Percentiles rank a stretch among this genome's conserved stretches.
These are phyloP conservation scores for Tuber indicum DNA, from an alignment of 495 filamentous ascomycete genomes.

Conservation along the genomic window DNA sequence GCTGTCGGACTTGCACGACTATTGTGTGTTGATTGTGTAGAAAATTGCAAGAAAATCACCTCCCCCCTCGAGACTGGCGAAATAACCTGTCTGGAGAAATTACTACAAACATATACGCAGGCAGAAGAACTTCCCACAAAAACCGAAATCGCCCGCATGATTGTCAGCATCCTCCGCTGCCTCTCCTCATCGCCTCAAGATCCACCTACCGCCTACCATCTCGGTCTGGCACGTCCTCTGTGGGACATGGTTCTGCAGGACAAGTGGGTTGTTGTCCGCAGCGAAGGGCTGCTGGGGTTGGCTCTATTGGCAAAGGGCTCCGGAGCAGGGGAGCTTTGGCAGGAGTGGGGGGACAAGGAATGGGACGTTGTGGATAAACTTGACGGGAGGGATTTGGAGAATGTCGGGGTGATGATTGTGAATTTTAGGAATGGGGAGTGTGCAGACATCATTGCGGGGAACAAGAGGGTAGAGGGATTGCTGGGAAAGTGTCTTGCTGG, in stretches of 20 bases:
- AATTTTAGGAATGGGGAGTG: constrained; percentile 26
- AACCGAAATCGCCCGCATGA: constrained; percentile 64
- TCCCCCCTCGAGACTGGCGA: constrained; percentile 26
- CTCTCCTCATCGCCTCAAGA: constrained; percentile 43
- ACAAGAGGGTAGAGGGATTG: constrained; percentile 27
- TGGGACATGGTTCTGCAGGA: constrained; percentile 58
- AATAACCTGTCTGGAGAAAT: constrained; percentile 53
- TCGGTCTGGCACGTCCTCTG: constrained; percentile 54
- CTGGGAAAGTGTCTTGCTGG: constrained; percentile 13
- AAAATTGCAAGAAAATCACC: background rate
- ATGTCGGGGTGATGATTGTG: constrained; percentile 27
- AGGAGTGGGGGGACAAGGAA: constrained; percentile 20
- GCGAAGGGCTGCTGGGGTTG: constrained; percentile 68
- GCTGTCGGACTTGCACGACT: constrained; percentile 62
- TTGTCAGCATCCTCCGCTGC: constrained; percentile 59
- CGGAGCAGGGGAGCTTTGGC: constrained; percentile 16
- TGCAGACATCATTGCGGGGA: background rate
- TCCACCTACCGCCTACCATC: constrained; percentile 47
- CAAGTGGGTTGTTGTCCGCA: constrained; percentile 63
- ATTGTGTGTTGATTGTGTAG: constrained; percentile 46
- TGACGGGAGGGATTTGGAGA: constrained; percentile 31
- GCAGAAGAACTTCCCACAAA: constrained; percentile 58
- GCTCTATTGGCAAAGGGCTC: constrained; percentile 58
- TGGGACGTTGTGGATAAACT: constrained; percentile 23
- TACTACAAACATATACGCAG: constrained; percentile 54